Base-by-base conservation (phyloP, 1,139 yeast species). In the Sugiyamaella pinicola region DNA sequence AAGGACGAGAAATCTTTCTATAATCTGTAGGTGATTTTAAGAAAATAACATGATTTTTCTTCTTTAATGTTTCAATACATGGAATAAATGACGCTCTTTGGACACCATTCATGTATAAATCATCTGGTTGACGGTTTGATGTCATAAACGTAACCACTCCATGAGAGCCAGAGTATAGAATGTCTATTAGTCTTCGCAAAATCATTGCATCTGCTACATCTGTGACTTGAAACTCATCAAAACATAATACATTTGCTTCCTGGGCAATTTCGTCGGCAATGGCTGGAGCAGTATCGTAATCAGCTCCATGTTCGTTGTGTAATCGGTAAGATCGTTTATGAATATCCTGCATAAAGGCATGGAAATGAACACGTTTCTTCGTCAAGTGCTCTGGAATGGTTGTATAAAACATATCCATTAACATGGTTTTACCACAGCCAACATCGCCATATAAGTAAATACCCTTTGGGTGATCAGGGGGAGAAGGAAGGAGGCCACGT, bases 171-270 rank as follows among this genome's bases (percentile, higher is more conserved):
- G 82, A 76, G 49, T 83, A 70, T 48, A 93, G 69, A 45, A 83
- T 74, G 26, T 80, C 77, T 49, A 90, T 67, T 40, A 91, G 72
- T 51, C 96, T 76, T 58, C 99, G 79, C 47, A 93, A 75, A 39
- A 93, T 77, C 99, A 93, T 93, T 2, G 99, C 99, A 70, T 93
- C 99, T 0, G 98, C 99, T 33, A 93, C 97, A 69, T 93, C 99
- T 0, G 96, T 88, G 42, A 93, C 98, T 51, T 73, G 75, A 65
- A 91, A 90, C 72, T 93, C 99, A 71, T 93, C 99, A 69, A 93
- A 89, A 69, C 99, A 93, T 54, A 93, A 71, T 1, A 93, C 83
- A 1, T 95, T 84, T 1, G 95, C 80, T 48, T 78, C 76, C 56
- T 78, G 79, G 1, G 97, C 88, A 56, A 93, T 82, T 63, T 88